phyloP scores from a whole-genome alignment of 2,329 filamentous ascomycete species.

The Xylaria sp. region DNA sequence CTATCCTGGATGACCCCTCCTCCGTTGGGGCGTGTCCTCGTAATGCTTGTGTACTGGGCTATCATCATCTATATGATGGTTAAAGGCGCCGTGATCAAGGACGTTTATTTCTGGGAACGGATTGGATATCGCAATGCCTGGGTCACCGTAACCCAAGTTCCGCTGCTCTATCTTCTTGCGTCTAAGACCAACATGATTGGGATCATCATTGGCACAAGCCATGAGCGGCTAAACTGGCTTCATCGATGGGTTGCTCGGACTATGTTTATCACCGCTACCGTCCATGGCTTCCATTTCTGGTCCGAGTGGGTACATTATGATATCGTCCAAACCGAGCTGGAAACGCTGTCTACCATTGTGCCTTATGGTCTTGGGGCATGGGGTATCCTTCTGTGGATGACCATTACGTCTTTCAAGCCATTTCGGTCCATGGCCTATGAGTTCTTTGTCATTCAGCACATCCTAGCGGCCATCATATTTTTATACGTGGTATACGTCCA shows the following conservation, averaged over 20 bases:
- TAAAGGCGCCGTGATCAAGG: slow-evolving; percentile 59
- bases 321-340: slow-evolving; percentile 68
- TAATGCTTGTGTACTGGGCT: slow-evolving; percentile 68
- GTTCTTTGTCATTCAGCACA: slow-evolving; percentile 75
- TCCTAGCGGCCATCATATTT: slow-evolving; percentile 70
- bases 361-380: slow-evolving; percentile 76
- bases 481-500: slow-evolving; percentile 73
- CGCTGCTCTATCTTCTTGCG: slow-evolving; percentile 71
- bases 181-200: slow-evolving; percentile 71
- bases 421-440: slow-evolving; percentile 75
- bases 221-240: slow-evolving; percentile 78
- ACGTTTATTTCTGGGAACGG: slow-evolving; percentile 70
- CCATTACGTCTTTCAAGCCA: slow-evolving; percentile 70
- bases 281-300: slow-evolving; percentile 78
- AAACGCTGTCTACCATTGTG: slow-evolving; percentile 69
- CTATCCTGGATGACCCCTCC: slow-evolving; percentile 69
- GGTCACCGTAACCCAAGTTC: slow-evolving; percentile 73
- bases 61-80: slow-evolving; percentile 69
- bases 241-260: slow-evolving; percentile 78
- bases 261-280: slow-evolving; percentile 73
- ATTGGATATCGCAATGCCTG: slow-evolving; percentile 76
- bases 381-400: slow-evolving; percentile 73
- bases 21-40: slow-evolving; percentile 65
- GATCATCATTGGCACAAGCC: slow-evolving; percentile 69
- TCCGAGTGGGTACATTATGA: slow-evolving; percentile 70